Evolutionary conservation across 2,329 filamentous ascomycete species (phyloP), one percentile per base, ranked within the genome.

Genomic region (Dothistroma pini): DNA sequence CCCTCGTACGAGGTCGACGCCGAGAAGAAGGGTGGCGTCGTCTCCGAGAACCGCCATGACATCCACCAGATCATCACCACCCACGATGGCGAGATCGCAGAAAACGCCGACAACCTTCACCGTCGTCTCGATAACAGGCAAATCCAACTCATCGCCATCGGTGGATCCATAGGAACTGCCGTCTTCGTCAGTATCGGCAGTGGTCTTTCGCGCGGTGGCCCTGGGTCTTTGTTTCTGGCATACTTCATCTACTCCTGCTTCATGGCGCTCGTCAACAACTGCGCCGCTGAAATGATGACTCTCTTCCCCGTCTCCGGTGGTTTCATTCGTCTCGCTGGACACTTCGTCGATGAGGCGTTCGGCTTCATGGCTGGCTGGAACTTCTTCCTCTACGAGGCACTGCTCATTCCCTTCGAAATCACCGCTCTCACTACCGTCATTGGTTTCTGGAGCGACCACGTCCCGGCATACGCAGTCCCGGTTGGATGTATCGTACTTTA

Each of bases 251-350:
- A 88, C 71, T 78, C 78, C 41, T 71, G 77, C 68, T 69, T 87
- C 57, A 78, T 88, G 61, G 85, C 77, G 25, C 76, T 86, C 52
- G 83, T 88, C 70, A 88, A 87, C 79, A 88, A 87, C 70, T 81
- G 80, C 63, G 78, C 87, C 61, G 86, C 86, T 9, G 86, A 89
- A 72, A 88, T 89, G 86, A 81, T 78, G 32, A 79, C 80, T 41
- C 83, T 82, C 63, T 85, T 86, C 79, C 86, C 86, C 25, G 80
- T 89, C 52, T 81, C 80, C 48, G 85, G 86, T 64, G 83, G 83
- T 1, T 88, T 87, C 70, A 82, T 89, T 65, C 84, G 86, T 61
- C 79, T 87, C 68, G 84, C 84, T 3, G 84, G 85, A 31, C 78
- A 84, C 65, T 88, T 84, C 83, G 84, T 84, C 11, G 86, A 88